Percentiles rank a stretch among this genome's conserved stretches.
Conservation (phyloP, 306 rosid genomes). For the Luffa aegyptiaca region DNA sequence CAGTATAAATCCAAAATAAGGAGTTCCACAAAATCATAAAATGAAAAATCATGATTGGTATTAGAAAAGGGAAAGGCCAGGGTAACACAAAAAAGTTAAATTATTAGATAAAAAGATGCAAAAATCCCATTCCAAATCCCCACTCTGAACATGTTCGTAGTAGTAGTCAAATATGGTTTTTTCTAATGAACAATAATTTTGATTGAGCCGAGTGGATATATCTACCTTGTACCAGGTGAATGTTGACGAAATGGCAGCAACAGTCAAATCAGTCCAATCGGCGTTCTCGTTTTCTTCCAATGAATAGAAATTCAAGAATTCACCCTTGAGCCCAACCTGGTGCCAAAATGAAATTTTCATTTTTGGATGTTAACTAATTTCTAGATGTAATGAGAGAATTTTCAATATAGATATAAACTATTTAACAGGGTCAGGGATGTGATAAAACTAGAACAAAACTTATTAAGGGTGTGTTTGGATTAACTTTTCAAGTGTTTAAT, state of each 20-base stretch:
- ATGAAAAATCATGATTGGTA: neutral
- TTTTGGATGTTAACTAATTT: neutral
- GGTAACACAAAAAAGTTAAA: neutral
- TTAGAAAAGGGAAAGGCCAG: neutral
- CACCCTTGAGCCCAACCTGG: constrained; percentile 91
- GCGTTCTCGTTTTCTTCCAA: constrained; percentile 46
- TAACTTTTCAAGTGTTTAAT: too few species aligned
- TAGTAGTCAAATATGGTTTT: neutral
- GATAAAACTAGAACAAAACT: neutral
- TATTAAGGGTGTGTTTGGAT: too few species aligned
- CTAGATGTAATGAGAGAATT: neutral
- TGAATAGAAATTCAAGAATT: constrained; percentile 40
- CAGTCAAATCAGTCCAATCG: constrained; percentile 51
- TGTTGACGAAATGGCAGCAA: constrained; percentile 44
- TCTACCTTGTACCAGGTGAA: constrained; percentile 96
- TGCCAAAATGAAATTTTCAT: constrained; percentile 5
- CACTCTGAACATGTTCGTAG: neutral
- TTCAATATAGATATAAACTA: neutral
- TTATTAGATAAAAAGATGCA: neutral
- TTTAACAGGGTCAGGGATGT: neutral
- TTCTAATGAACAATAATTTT: neutral
- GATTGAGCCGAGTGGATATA: constrained; percentile 3
- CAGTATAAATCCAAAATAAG: neutral
- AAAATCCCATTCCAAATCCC: neutral
- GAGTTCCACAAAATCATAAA: neutral